phyloP scores from a whole-genome alignment of 2,329 filamentous ascomycete species.

The Diaporthe batatas region DNA sequence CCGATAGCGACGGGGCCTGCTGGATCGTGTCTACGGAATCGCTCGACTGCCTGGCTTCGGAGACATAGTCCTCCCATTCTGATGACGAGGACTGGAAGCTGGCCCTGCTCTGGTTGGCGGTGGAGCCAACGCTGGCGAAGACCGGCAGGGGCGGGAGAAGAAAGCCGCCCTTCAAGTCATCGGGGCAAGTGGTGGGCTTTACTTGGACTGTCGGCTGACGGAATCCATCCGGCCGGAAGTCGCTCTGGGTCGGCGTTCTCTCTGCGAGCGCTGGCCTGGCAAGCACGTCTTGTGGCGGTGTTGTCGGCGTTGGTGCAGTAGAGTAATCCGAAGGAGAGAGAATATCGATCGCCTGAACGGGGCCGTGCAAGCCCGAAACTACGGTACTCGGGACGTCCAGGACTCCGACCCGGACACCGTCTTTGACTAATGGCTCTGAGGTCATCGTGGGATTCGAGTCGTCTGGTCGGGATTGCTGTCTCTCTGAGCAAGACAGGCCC shows the following conservation, averaged over 20 bases:
- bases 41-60: slow-evolving; percentile 33
- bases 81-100: slow-evolving; percentile 39
- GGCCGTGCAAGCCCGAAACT: not conserved
- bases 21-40: slow-evolving; percentile 41
- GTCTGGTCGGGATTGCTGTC: not conserved
- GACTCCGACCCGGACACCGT: not conserved
- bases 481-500: not conserved
- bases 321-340: not conserved
- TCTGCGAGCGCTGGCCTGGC: not conserved
- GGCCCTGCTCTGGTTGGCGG: slow-evolving; percentile 10
- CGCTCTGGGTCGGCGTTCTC: slow-evolving; percentile 6
- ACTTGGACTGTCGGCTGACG: not conserved
- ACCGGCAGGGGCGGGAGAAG: slow-evolving; percentile 31
- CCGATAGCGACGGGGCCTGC: not conserved
- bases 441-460: not conserved
- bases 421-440: slow-evolving; percentile 9
- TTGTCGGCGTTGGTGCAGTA: not conserved
- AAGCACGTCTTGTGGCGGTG: not conserved
- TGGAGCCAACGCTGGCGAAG: slow-evolving; percentile 1
- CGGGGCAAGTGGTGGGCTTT: not conserved
- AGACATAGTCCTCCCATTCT: slow-evolving; percentile 44
- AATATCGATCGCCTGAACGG: no score
- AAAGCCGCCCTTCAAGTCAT: not conserved
- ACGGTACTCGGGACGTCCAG: not conserved
- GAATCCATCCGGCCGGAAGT: not conserved